phyloP scores from a whole-genome alignment of 2,329 filamentous ascomycete genomes.

The Trichoderma atrobrunneum region DNA sequence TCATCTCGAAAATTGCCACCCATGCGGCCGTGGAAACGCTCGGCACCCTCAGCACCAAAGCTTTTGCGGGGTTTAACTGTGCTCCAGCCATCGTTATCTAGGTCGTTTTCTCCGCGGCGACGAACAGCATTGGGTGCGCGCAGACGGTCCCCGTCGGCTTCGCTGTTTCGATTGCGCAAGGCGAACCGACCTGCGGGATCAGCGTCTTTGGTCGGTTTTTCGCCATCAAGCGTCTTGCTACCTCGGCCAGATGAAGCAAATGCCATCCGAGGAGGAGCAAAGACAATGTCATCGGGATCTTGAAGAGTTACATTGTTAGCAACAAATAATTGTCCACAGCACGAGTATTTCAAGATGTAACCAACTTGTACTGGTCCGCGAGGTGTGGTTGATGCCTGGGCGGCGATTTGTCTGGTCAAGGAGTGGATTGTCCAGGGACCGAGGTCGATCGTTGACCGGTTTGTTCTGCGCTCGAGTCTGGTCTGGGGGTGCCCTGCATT shows the following conservation, averaged over 20 bases:
- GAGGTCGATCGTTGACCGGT: conserved; percentile 42
- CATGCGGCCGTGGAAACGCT: conserved; percentile 67
- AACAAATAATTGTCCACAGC: not conserved
- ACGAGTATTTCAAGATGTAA: conserved; percentile 19
- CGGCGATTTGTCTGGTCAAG: conserved; percentile 52
- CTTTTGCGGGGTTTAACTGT: conserved; percentile 72
- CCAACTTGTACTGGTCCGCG: conserved; percentile 58
- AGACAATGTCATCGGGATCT: conserved; percentile 77
- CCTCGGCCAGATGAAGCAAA: conserved; percentile 72
- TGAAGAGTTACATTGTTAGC: conserved; percentile 17
- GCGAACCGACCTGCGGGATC: conserved; percentile 58
- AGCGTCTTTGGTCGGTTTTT: conserved; percentile 52
- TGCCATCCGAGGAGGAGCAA: conserved; percentile 77
- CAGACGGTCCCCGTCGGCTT: conserved; percentile 50
- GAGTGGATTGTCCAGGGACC: conserved; percentile 43
- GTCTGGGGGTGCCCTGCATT: conserved; percentile 44
- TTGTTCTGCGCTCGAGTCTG: conserved; percentile 46
- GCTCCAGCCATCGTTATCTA: conserved; percentile 73
- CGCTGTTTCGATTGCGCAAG: conserved; percentile 51
- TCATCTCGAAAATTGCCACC: conserved; percentile 47
- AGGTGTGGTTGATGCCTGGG: conserved; percentile 50
- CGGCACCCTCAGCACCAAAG: conserved; percentile 68
- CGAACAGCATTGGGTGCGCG: conserved; percentile 50
- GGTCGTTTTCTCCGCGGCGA: conserved; percentile 54
- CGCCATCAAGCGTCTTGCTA: conserved; percentile 48